phyloP scores from a whole-genome alignment of 2,329 filamentous ascomycete genomes.

The Trichoderma sp. region DNA sequence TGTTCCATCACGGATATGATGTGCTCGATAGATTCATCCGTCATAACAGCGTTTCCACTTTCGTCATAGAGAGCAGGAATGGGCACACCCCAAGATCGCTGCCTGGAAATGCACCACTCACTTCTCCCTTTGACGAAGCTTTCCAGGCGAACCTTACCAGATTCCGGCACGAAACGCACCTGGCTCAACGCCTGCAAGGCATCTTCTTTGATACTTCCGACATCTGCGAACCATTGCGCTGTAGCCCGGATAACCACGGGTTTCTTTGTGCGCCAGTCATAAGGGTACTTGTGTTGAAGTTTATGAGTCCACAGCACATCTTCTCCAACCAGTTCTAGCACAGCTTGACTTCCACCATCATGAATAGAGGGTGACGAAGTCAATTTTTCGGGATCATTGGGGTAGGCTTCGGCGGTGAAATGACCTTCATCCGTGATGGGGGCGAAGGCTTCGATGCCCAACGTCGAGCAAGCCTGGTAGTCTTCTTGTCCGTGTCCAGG shows the following conservation, averaged over 20 bases:
- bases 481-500: conserved; percentile 97
- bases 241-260: conserved; percentile 90
- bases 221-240: conserved; percentile 96
- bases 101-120: conserved; percentile 97
- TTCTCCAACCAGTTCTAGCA: conserved; percentile 65
- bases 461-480: conserved; percentile 72
- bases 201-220: conserved; percentile 72
- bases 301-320: conserved; percentile 67
- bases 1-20: conserved; percentile 75
- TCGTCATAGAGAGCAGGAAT: conserved; percentile 85
- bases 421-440: conserved; percentile 78
- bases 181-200: conserved; percentile 66
- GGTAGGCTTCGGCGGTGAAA: conserved; percentile 78
- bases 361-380: conserved; percentile 66
- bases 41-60: conserved; percentile 72
- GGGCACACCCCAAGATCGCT: conserved; percentile 93
- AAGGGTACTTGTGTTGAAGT: conserved; percentile 90
- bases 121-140: conserved; percentile 84
- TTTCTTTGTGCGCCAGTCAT: conserved; percentile 94
- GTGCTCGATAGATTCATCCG: conserved; percentile 73
- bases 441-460: conserved; percentile 71
- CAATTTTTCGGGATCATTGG: conserved; percentile 64
- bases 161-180: conserved; percentile 75
- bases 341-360: conserved; percentile 62
- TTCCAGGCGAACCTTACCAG: conserved; percentile 69